Conservation (phyloP, 2,329 filamentous ascomycete species). For the Fusarium sp. region DNA sequence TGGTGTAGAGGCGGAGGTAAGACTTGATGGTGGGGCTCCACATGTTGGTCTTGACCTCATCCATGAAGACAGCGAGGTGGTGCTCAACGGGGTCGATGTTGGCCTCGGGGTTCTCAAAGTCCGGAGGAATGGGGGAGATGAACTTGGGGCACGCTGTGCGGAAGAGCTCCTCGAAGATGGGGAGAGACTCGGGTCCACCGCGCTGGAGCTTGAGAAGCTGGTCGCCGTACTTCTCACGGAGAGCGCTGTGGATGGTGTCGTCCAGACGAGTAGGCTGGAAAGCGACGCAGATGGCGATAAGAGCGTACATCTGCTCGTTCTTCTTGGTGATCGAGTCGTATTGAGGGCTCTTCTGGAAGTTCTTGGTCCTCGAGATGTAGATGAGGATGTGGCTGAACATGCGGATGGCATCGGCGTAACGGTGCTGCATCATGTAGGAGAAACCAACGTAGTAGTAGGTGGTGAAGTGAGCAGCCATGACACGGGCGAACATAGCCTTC, state of each 20-base stretch:
- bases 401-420: constrained; percentile 98
- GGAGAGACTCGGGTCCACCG: constrained; percentile 93
- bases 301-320: constrained; percentile 99
- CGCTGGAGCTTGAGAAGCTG: constrained; percentile 97
- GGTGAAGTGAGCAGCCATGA: constrained; percentile 99
- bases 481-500: constrained; percentile 99
- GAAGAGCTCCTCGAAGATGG: constrained; percentile 99
- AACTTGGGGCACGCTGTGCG: constrained; percentile 98
- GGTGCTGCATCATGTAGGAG: constrained; percentile 99
- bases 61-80: constrained; percentile 98
- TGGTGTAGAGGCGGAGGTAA: constrained; percentile 98
- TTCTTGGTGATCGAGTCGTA: constrained; percentile 99
- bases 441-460: constrained; percentile 99
- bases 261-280: constrained; percentile 97
- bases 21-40: constrained; percentile 98
- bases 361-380: constrained; percentile 99
- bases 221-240: constrained; percentile 99
- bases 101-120: constrained; percentile 96
- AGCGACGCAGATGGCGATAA: constrained; percentile 98
- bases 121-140: constrained; percentile 95
- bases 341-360: constrained; percentile 99
- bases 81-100: constrained; percentile 98
- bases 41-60: constrained; percentile 99
- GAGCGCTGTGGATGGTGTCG: constrained; percentile 97
- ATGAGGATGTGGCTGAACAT: constrained; percentile 99